Percentiles rank a stretch among this genome's conserved stretches.
Evolutionary conservation across 1,284 basidiomycete species (phyloP).

Genomic region (Cryptococcus depauperatus): DNA sequence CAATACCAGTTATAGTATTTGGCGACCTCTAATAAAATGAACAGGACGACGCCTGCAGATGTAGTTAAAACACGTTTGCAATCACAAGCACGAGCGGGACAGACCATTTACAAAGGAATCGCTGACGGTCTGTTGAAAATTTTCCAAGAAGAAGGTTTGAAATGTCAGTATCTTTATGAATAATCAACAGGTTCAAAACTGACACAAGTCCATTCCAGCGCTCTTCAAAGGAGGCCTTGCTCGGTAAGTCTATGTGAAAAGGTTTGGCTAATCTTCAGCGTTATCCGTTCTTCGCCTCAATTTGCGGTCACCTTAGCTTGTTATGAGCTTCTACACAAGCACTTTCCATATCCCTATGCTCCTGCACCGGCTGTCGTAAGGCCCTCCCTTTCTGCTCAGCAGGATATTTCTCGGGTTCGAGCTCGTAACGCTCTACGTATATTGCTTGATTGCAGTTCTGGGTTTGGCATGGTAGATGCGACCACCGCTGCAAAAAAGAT

Average conservation of each 20-base stretch:
- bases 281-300: constrained; percentile 47
- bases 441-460: constrained; percentile 41
- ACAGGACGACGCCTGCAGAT: constrained; percentile 51
- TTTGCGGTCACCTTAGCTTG: constrained; percentile 90
- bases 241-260: constrained; percentile 56
- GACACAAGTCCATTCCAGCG: constrained; percentile 46
- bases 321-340: constrained; percentile 71
- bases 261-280: constrained; percentile 7
- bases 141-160: constrained; percentile 55
- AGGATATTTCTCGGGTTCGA: constrained; percentile 77
- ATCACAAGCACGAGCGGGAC: constrained; percentile 86
- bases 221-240: constrained; percentile 95
- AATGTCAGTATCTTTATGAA: too few relatives aligned
- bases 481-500: constrained; percentile 24
- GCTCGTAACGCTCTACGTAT: constrained; percentile 81
- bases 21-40: background rate
- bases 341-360: constrained; percentile 67
- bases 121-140: constrained; percentile 85
- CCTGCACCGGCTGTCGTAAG: constrained; percentile 54
- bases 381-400: constrained; percentile 55
- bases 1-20: background rate
- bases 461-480: constrained; percentile 39
- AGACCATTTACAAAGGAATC: constrained; percentile 88
- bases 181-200: too few relatives aligned
- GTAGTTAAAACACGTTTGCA: constrained; percentile 99